Conservation (phyloP, 768 basidiomycete species). For the Ramaria sp. region DNA sequence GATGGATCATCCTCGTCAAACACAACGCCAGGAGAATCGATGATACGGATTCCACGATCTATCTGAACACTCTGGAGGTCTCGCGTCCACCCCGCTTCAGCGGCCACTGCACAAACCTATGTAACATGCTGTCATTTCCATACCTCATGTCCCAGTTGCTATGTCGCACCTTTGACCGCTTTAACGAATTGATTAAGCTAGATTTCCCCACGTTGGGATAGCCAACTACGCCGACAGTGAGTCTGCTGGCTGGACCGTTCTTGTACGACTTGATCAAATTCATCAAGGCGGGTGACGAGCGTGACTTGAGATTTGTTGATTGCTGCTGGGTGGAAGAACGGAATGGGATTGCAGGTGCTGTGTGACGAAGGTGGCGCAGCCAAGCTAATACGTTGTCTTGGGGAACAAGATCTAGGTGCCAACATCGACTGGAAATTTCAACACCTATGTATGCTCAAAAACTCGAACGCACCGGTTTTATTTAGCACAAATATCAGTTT, state of each 20-base stretch:
- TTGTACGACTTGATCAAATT: slow-evolving; percentile 79
- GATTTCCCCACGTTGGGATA: slow-evolving; percentile 98
- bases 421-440: neutral
- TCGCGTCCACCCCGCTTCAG: slow-evolving; percentile 90
- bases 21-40: slow-evolving; percentile 97
- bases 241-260: slow-evolving; percentile 40
- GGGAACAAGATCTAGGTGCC: slow-evolving; percentile 69
- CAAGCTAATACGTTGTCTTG: slow-evolving; percentile 79
- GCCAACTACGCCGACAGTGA: slow-evolving; percentile 87
- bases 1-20: slow-evolving; percentile 69
- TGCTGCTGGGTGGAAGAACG: slow-evolving; percentile 70
- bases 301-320: slow-evolving; percentile 68
- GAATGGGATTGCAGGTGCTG: slow-evolving; percentile 89
- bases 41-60: slow-evolving; percentile 83
- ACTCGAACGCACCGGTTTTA: slow-evolving; percentile 67
- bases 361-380: slow-evolving; percentile 85
- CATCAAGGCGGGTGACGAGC: slow-evolving; percentile 65
- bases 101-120: slow-evolving; percentile 87
- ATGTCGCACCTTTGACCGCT: slow-evolving; percentile 58
- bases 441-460: neutral
- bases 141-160: neutral
- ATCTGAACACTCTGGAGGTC: slow-evolving; percentile 85
- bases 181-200: slow-evolving; percentile 85
- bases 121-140: neutral
- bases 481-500: slow-evolving; percentile 91